A percentile compares a stretch with the other conserved stretches of the same genome.
phyloP scores from a whole-genome alignment of 805 yeast genomes.

The Maudiozyma turicensis region DNA sequence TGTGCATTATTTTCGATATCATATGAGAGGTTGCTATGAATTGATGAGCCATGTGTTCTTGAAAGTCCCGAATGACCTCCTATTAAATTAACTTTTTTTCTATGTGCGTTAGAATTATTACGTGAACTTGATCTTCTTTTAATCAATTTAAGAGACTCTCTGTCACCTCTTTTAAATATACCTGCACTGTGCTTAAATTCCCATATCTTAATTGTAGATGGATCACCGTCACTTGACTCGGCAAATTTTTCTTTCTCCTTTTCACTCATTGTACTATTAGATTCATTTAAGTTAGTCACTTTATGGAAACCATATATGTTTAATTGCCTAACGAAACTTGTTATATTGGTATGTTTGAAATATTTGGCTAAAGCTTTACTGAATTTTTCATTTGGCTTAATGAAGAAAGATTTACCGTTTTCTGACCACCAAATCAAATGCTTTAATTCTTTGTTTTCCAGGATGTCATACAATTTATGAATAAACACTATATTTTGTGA shows the following conservation, averaged over 20 bases:
- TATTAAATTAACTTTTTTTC: slow-evolving; percentile 7
- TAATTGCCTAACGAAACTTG: slow-evolving; percentile 67
- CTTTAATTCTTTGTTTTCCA: slow-evolving; percentile 62
- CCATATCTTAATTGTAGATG: slow-evolving; percentile 40
- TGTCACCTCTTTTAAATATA: slow-evolving; percentile 70
- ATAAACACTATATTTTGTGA: slow-evolving; percentile 58
- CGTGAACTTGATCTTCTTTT: slow-evolving; percentile 60
- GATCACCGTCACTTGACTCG: slow-evolving; percentile 1
- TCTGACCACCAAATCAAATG: slow-evolving; percentile 85
- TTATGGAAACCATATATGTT: slow-evolving; percentile 82
- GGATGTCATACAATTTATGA: slow-evolving; percentile 84
- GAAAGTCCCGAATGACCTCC: background rate
- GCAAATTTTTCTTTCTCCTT: background rate
- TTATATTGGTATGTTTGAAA: slow-evolving; percentile 74
- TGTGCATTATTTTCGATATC: background rate
- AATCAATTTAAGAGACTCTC: slow-evolving; percentile 60
- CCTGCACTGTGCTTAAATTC: slow-evolving; percentile 83
- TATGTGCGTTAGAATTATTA: slow-evolving; percentile 16
- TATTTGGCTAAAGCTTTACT: slow-evolving; percentile 56
- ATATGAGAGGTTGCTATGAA: slow-evolving; percentile 1
- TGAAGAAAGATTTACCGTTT: slow-evolving; percentile 58
- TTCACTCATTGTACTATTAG: slow-evolving; percentile 1
- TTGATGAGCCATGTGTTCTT: background rate
- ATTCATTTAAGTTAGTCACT: slow-evolving; percentile 29
- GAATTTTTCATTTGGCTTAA: slow-evolving; percentile 82